These are phyloP conservation scores for Debaryomyces sp. DNA, from an alignment of 1,139 yeast genomes.

Conservation along the genomic window DNA sequence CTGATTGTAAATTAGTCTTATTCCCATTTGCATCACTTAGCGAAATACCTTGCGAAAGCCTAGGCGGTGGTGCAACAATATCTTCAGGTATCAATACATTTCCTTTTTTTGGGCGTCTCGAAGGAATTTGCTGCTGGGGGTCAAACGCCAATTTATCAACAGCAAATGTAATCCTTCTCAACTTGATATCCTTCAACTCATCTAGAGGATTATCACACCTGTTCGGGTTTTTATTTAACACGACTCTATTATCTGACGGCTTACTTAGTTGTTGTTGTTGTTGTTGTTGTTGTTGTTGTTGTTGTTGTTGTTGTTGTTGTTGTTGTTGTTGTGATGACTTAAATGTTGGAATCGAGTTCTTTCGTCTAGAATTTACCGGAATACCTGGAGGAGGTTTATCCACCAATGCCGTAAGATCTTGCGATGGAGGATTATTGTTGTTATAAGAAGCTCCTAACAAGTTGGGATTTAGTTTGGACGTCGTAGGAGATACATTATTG, in stretches of 20 bases:
- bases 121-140: constrained; percentile 96
- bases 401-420: constrained; percentile 25
- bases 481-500: constrained; percentile 12
- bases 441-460: constrained; percentile 19
- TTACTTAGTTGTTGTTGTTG: constrained; percentile 1
- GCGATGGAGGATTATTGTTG: constrained; percentile 11
- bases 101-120: constrained; percentile 80
- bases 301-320: no score
- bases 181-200: constrained; percentile 36
- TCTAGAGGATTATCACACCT: constrained; percentile 39
- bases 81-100: constrained; percentile 80
- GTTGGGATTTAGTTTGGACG: constrained; percentile 20
- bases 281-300: no score
- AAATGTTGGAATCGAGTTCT: constrained; percentile 11
- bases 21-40: constrained; percentile 31
- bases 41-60: constrained; percentile 65
- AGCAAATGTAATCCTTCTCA: constrained; percentile 76
- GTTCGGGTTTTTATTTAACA: constrained; percentile 51
- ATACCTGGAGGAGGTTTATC: constrained; percentile 26
- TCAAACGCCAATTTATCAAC: constrained; percentile 68
- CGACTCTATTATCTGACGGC: constrained; percentile 28
- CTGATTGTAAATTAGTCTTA: constrained; percentile 17
- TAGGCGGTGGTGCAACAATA: constrained; percentile 60
- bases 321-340: constrained; percentile 6
- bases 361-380: constrained; percentile 14